These are phyloP conservation scores for Aspergillus homomorphus DNA, from an alignment of 495 filamentous ascomycete genomes.

Conservation along the genomic window DNA sequence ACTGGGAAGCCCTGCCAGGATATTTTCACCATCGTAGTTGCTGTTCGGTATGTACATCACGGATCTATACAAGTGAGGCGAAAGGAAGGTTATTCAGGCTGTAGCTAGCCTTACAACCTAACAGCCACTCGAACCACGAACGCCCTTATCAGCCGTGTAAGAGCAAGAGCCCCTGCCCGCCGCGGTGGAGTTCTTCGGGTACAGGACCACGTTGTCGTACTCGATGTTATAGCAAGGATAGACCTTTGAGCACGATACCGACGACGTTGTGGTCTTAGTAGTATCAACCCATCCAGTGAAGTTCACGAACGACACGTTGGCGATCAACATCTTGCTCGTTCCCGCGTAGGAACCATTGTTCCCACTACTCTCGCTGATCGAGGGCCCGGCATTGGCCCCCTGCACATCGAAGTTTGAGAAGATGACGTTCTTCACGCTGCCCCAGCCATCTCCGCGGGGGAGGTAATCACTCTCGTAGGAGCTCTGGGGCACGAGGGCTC, in stretches of 20 bases:
- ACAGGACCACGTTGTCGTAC: slow-evolving; percentile 41
- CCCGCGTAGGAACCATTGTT: slow-evolving; percentile 51
- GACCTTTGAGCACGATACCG: slow-evolving; percentile 43
- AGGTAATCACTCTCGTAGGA: slow-evolving; percentile 46
- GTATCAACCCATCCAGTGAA: slow-evolving; percentile 41
- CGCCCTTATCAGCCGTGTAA: slow-evolving; percentile 38
- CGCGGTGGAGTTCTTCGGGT: slow-evolving; percentile 28
- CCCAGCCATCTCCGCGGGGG: slow-evolving; percentile 53
- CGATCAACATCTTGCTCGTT: slow-evolving; percentile 48
- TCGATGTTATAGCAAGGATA: slow-evolving; percentile 51
- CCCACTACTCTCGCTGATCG: slow-evolving; percentile 49
- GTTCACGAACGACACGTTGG: slow-evolving; percentile 51
- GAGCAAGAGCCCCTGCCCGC: slow-evolving; percentile 37
- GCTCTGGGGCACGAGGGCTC: slow-evolving; percentile 41
- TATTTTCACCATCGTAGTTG: no score
- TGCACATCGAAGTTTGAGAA: slow-evolving; percentile 52
- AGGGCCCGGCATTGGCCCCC: slow-evolving; percentile 38
- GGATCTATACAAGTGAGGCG: not conserved
- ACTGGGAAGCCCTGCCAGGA: no score
- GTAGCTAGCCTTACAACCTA: slow-evolving; percentile 4
- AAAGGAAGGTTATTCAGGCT: not conserved
- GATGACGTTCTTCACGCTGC: slow-evolving; percentile 47
- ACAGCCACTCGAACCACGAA: slow-evolving; percentile 32
- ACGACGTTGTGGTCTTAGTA: slow-evolving; percentile 24
- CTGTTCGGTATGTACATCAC: no score